Evolutionary conservation across 108 stramenopile genomes (phyloP), one percentile per base, ranked within the genome.

Genomic region (Nannochloropsis gaditana): DNA sequence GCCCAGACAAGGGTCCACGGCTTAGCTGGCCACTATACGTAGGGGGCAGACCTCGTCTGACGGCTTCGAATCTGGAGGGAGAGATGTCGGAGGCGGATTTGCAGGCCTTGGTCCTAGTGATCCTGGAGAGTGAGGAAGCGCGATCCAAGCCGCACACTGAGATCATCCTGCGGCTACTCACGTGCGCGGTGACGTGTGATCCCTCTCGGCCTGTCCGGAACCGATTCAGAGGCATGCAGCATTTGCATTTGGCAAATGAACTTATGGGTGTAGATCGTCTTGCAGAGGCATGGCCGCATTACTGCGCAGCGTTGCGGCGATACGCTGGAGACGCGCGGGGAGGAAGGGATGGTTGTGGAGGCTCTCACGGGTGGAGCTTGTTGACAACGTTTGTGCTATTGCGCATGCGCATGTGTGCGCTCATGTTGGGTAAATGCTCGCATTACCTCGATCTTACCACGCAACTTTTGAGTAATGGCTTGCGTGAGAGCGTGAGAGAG

Each of bases 181-280:
- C n/a, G 59, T 15, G 19, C 19, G 59, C 59, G 4, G 59, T 73
- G n/a, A 73, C 19, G 15, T 73, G n/a, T 73, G 59, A 73, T 73
- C 59, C 59, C 19, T 73, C 59, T 15, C 15, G 6, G n/a, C 59
- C 6, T 15, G n/a, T 15, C 19, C 15, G 59, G 59, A 15, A 2
- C 15, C 59, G 59, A n/a, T 73, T 73, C n/a, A 73, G n/a, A n/a
- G 59, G 59, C 4, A 73, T 73, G 59, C 59, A 73, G 59, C 59
- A 73, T 73, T 15, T 73, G 59, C 2, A n/a, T 4, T n/a, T 73
- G 59, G 59, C 59, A n/a, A n/a, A 73, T n/a, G 59, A 73, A 73
- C n/a, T 73, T 15, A 73, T 73, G 59, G 59, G n/a, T 15, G 59
- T n/a, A 0, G 59, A n/a, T 15, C 15, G 59, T 15, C 19, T n/a